phyloP scores from a whole-genome alignment of 192 early-diverging fungal species.

The Allomyces javanicus region DNA sequence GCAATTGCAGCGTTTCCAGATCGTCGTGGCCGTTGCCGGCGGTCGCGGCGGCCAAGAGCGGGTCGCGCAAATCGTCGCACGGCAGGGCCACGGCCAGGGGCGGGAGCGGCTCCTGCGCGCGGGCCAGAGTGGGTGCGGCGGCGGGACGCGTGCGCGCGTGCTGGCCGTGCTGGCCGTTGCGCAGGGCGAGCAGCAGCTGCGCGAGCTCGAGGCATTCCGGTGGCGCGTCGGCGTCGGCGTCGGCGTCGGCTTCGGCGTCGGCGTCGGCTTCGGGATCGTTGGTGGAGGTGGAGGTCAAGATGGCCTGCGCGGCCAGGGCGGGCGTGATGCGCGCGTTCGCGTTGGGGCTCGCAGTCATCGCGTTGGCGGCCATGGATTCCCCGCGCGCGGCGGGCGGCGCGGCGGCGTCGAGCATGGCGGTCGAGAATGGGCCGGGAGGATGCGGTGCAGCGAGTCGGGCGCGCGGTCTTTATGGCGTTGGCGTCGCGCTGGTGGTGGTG shows the following conservation, averaged over 20 bases:
- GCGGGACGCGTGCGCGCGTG: constrained; percentile 8
- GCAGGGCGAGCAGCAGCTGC: constrained; percentile 13
- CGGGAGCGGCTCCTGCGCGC: constrained; percentile 3
- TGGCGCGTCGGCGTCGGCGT: constrained; percentile 8
- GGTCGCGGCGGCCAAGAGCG: too few species aligned
- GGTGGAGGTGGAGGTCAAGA: constrained; percentile 13
- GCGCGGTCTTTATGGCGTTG: too few species aligned
- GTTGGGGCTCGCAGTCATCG: background rate
- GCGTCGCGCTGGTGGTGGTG: too few species aligned
- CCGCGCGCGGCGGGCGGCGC: constrained; percentile 4
- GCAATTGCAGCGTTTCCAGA: too few species aligned
- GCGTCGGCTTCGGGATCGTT: constrained; percentile 4
- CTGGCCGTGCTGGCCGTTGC: constrained; percentile 11
- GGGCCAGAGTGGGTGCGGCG: constrained; percentile 8
- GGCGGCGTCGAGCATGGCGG: constrained; percentile 6
- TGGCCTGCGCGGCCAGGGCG: constrained; percentile 8
- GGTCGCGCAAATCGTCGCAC: too few species aligned
- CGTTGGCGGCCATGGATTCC: constrained; percentile 4
- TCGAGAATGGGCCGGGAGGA: constrained; percentile 3
- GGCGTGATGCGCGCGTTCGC: constrained; percentile 1
- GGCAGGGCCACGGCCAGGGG: too few species aligned
- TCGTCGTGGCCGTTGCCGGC: too few species aligned
- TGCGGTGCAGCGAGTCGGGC: constrained; percentile 2
- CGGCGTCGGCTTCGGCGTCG: constrained; percentile 4
- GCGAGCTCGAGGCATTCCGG: constrained; percentile 8